Conservation (phyloP, 495 filamentous ascomycete species). For the Collariella sp. region DNA sequence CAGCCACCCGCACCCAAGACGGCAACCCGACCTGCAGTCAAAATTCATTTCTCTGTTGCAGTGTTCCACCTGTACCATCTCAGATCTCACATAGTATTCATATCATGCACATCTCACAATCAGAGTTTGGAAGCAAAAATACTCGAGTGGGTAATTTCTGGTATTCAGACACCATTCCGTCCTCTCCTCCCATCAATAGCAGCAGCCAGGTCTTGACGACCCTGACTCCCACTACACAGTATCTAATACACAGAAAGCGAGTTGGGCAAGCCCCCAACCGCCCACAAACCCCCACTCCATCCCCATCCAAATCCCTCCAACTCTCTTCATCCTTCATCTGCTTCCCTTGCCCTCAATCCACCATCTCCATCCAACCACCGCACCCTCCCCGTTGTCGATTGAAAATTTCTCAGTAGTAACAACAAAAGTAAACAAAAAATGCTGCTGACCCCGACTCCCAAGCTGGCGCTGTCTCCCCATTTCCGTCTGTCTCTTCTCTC, state of each 20-base stretch:
- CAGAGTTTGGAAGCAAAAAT: background rate
- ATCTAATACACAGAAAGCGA: conserved; percentile 51
- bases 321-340: conserved; percentile 1
- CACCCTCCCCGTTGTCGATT: conserved; percentile 4
- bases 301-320: background rate
- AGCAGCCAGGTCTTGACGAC: background rate
- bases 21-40: no score
- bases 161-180: conserved; percentile 33
- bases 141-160: conserved; percentile 49
- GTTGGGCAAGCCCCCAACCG: conserved; percentile 29
- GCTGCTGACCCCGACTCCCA: conserved; percentile 19
- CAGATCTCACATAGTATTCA: background rate
- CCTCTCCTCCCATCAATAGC: no score
- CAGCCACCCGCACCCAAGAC: no score
- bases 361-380: conserved; percentile 4
- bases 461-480: conserved; percentile 1
- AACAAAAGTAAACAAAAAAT: conserved; percentile 7
- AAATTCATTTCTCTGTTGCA: no score
- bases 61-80: no score
- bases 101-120: background rate
- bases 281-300: conserved; percentile 7
- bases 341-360: background rate
- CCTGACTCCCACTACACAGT: conserved; percentile 18
- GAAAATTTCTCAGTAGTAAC: background rate
- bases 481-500: background rate